A percentile compares a stretch with the other conserved stretches of the same genome.
phyloP scores from a whole-genome alignment of 1,284 basidiomycete genomes.

The Trametes versicolor region DNA sequence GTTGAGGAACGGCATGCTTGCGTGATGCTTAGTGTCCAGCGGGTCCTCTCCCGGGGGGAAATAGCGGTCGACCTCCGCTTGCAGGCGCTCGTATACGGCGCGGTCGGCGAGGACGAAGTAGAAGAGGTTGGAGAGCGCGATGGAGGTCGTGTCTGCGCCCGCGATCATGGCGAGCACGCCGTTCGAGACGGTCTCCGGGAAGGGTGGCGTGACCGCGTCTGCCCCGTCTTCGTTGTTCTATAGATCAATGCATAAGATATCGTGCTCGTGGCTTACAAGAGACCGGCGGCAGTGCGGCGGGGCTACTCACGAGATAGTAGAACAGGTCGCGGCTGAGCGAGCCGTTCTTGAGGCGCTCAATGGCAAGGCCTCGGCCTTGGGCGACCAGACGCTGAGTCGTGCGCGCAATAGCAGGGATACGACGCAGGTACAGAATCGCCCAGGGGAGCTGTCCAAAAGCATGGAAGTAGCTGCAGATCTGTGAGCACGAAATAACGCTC shows the following conservation, averaged over 20 bases:
- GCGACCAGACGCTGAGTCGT: conserved; percentile 1
- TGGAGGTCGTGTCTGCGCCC: conserved; percentile 46
- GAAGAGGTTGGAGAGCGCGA: conserved; percentile 33
- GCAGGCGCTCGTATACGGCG: conserved; percentile 34
- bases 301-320: conserved; percentile 31
- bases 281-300: no score
- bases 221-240: conserved; percentile 35
- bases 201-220: conserved; percentile 17
- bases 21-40: conserved; percentile 35
- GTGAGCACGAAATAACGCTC: not conserved
- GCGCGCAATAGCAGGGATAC: conserved; percentile 14
- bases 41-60: conserved; percentile 42
- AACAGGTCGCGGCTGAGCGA: conserved; percentile 35
- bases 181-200: conserved; percentile 23
- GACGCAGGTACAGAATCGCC: conserved; percentile 6
- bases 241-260: not conserved
- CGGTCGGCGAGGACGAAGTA: conserved; percentile 34
- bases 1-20: conserved; percentile 43
- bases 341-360: conserved; percentile 26
- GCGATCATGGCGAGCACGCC: conserved; percentile 36
- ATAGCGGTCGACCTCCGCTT: conserved; percentile 42
- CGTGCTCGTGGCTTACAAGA: no score
- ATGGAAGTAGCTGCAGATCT: conserved; percentile 8
- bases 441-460: conserved; percentile 24
- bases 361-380: conserved; percentile 21